Evolutionary conservation across 305 asterid genomes (phyloP), one percentile per base, ranked within the genome.

Genomic region (Coffea humblotiana): DNA sequence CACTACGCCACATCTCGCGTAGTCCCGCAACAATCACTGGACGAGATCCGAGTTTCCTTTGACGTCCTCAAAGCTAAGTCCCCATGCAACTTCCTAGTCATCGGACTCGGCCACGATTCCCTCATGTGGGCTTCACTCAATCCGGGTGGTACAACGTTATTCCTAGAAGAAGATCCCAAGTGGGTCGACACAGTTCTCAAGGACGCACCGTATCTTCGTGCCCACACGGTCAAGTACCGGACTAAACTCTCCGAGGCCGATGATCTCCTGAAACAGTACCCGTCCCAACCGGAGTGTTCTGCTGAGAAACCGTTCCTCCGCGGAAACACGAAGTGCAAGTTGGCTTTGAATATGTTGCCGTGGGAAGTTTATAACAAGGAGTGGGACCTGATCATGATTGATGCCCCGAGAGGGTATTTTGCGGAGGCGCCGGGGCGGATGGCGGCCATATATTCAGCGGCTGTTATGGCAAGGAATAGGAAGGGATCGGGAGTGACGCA

Each of bases 301-400:
- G 75, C 92, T 0, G 23, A 43, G 0, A 83, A 80, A 45, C 79
- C 95, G 0, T 85, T 86, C 87, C 7, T 94, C 1, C 93, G 91
- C 3, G 97, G 90, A 77, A 94, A 94, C 72, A 45, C 81, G 14
- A 82, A 80, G 43, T 94, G 89, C 74, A 88, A 84, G 80, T 85
- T 94, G 74, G 97, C 98, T 4, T 37, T 94, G 63, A 82, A 91
- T 76, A 90, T 89, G 97, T 74, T 94, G 32, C 76, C 91, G 0
- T 86, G 90, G 12, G 90, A 88, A 83, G 94, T 94, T 74, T 92
- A 91, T 54, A 88, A 88, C 0, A 90, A 84, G 19, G 97, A 92
- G 73, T 94, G 98, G 97, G 98, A 94, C 86, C 8, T 90, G 82
- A 90, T 94, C 54, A 94, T 94, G 98, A 84, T 94, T 19, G 98